Conservation (phyloP, 2,329 filamentous ascomycete genomes). For the Curvularia lunata region DNA sequence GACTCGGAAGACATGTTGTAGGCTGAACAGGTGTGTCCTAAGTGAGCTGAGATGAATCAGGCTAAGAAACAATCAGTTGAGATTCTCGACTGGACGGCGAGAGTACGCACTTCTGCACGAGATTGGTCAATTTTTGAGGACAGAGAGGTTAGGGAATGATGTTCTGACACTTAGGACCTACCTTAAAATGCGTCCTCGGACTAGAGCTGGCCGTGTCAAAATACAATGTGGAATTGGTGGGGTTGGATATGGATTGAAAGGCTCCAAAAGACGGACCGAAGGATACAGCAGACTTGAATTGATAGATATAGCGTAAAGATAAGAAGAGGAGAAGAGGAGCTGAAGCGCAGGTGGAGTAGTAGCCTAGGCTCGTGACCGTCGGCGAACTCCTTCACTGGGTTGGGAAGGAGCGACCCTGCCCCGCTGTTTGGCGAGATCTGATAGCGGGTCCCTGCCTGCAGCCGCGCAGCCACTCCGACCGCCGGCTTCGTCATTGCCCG, state of each 20-base stretch:
- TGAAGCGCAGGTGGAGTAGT: slow-evolving; percentile 23
- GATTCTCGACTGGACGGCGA: background rate
- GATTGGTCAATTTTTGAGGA: background rate
- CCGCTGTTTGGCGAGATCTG: slow-evolving; percentile 23
- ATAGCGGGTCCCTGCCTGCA: slow-evolving; percentile 24
- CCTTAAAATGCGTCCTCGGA: slow-evolving; percentile 3
- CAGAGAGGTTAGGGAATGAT: background rate
- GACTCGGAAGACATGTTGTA: slow-evolving; percentile 37
- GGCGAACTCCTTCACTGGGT: slow-evolving; percentile 39
- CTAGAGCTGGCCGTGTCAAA: slow-evolving; percentile 5
- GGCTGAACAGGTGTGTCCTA: background rate
- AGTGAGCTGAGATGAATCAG: slow-evolving; percentile 10
- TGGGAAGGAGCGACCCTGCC: slow-evolving; percentile 30
- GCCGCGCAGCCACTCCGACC: slow-evolving; percentile 22
- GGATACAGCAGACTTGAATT: slow-evolving; percentile 17
- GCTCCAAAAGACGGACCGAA: slow-evolving; percentile 18
- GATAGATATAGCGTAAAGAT: slow-evolving; percentile 27
- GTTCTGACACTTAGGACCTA: slow-evolving; percentile 1
- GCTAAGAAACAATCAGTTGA: slow-evolving; percentile 11
- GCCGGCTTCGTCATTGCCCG: slow-evolving; percentile 28
- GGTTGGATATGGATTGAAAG: slow-evolving; percentile 19
- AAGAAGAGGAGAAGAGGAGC: slow-evolving; percentile 26
- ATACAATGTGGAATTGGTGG: slow-evolving; percentile 13
- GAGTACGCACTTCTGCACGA: background rate
- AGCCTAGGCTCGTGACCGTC: slow-evolving; percentile 44